Conservation (phyloP, 202 grass and related monocot species). For the Zizania palustris region DNA sequence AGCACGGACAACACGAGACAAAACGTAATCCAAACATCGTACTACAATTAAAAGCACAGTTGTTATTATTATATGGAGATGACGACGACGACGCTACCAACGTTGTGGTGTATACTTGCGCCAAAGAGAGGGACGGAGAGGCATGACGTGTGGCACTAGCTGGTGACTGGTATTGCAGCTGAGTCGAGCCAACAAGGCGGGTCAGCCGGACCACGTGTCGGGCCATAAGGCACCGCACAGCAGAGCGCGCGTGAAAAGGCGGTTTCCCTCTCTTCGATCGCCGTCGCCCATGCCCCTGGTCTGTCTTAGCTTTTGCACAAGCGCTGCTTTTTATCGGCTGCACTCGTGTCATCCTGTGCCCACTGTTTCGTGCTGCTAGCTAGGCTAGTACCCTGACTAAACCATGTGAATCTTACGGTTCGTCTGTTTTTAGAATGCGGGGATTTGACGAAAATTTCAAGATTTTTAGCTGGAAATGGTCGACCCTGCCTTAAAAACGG, state of each 20-base stretch:
- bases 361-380: too few species aligned
- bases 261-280: too few species aligned
- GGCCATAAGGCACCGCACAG: not conserved
- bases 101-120: too few species aligned
- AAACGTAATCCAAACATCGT: not conserved
- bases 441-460: not conserved
- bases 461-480: not conserved
- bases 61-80: too few species aligned
- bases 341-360: not conserved
- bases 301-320: not conserved
- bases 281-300: not conserved
- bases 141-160: not conserved
- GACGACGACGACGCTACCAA: too few species aligned
- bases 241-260: slow-evolving; percentile 20
- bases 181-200: not conserved
- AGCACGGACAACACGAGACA: not conserved
- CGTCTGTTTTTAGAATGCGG: too few species aligned
- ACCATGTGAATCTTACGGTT: not conserved
- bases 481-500: not conserved
- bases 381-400: not conserved
- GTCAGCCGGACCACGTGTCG: not conserved
- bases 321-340: not conserved
- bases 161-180: not conserved
- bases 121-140: not conserved
- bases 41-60: too few species aligned